These are phyloP conservation scores for Boletus sp. DNA, from an alignment of 768 basidiomycete genomes.

Conservation along the genomic window DNA sequence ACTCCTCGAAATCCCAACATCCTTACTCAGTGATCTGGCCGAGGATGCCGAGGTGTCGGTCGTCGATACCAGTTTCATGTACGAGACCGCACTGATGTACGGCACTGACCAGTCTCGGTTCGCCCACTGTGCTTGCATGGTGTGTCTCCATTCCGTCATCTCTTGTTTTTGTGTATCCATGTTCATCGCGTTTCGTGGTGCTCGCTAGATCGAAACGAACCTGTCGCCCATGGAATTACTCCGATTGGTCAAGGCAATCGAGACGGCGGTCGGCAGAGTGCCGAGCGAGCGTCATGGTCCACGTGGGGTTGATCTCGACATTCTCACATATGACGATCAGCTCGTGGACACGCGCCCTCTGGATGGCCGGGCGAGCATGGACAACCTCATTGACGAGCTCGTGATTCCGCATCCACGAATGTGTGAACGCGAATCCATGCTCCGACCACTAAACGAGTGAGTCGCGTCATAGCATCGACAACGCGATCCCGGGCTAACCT, in stretches of 20 bases:
- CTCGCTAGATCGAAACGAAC: constrained; percentile 64
- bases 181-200: neutral
- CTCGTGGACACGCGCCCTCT: constrained; percentile 57
- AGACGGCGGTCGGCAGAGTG: constrained; percentile 71
- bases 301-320: constrained; percentile 85
- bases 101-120: constrained; percentile 86
- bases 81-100: constrained; percentile 96
- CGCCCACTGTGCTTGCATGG: constrained; percentile 88
- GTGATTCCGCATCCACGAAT: constrained; percentile 83
- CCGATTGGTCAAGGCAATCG: constrained; percentile 66
- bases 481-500: neutral
- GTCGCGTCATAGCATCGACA: neutral
- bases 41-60: constrained; percentile 39
- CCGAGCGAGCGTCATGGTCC: constrained; percentile 84
- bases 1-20: constrained; percentile 55
- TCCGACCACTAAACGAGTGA: constrained; percentile 87
- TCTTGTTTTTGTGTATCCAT: neutral
- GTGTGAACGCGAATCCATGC: constrained; percentile 86
- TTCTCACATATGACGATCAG: constrained; percentile 68
- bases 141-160: constrained; percentile 37
- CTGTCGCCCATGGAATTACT: constrained; percentile 61
- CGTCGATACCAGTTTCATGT: constrained; percentile 83
- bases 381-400: constrained; percentile 64
- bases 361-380: constrained; percentile 43
- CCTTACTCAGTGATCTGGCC: constrained; percentile 23